Base-by-base conservation (phyloP, 345 rosid genomes). In the Acer negundo region DNA sequence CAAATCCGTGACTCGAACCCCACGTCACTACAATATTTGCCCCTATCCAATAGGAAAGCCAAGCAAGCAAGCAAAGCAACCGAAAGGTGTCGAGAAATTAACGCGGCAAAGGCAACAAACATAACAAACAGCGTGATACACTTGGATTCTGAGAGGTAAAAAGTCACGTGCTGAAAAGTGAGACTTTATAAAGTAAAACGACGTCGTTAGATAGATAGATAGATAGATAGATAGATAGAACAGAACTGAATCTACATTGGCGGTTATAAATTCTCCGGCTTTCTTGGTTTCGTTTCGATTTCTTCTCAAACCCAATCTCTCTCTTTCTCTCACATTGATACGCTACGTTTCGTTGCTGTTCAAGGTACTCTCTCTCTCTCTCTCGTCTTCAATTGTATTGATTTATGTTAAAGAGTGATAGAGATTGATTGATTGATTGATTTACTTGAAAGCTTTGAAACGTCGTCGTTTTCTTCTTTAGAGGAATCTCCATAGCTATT, bases 291-390 rank as follows among this genome's bases (percentile, higher is more conserved):
- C 51, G 23, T 3, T n/a, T n/a, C 53, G 23, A 40, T 42, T 67
- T 19, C 74, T 19, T 71, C 74, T 19, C 7, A 16, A 70, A 70
- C 4, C 44, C 13, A 28, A 70, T 28, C 49, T 64, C 10, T 31
- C n/a, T 13, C 42, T 64, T 19, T 28, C 44, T 65, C 68, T 1
- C 44, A 6, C 38, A 31, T 35, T 4, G 38, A 40, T 10, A 67
- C 78, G 35, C 49, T 55, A 24, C 72, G 40, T 55, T 53, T 22
- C 64, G 20, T 49, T 40, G 10, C 44, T 42, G 15, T 38, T 55
- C 6, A 66, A 66, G 78, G 72, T 75, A 67, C 8, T 51, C 23
- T 20, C 20, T 4, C 67, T 73, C 38, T 38, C 46, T 65, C 15
- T 20, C 38, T 35, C 38, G 44, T 63, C 44, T 22, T 59, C 26